Conservation (phyloP, 2,329 filamentous ascomycete species). For the Alternaria sp. region DNA sequence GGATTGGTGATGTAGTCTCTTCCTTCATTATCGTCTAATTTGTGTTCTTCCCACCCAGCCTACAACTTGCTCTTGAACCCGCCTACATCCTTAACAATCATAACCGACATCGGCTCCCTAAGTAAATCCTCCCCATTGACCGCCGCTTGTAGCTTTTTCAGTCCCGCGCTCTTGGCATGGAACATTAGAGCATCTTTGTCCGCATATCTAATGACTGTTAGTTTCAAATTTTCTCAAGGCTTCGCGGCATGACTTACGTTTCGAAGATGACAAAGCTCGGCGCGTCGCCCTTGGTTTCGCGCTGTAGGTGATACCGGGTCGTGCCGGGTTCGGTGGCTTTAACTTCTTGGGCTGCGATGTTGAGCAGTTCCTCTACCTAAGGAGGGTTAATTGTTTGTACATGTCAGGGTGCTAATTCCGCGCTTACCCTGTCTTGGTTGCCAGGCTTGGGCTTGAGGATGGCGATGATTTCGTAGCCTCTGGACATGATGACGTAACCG, state of each 20-base stretch:
- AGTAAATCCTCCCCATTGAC: slow-evolving; percentile 41
- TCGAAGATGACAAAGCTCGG: slow-evolving; percentile 42
- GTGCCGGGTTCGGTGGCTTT: slow-evolving; percentile 43
- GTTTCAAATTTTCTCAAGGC: neutral
- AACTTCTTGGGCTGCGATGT: slow-evolving; percentile 27
- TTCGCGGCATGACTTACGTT: slow-evolving; percentile 26
- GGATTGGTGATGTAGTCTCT: neutral
- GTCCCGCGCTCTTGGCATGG: slow-evolving; percentile 32
- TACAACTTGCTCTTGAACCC: slow-evolving; percentile 27
- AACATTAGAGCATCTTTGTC: slow-evolving; percentile 34
- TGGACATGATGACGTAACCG: slow-evolving; percentile 22
- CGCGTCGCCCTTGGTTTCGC: slow-evolving; percentile 34
- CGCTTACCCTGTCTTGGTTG: slow-evolving; percentile 38
- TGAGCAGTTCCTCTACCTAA: slow-evolving; percentile 42
- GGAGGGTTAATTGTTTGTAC: neutral
- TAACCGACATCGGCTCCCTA: slow-evolving; percentile 34
- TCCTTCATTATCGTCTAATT: neutral
- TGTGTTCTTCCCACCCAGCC: neutral
- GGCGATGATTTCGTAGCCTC: slow-evolving; percentile 38
- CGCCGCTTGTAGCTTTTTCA: slow-evolving; percentile 26
- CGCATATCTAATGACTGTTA: slow-evolving; percentile 30
- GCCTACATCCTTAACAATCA: slow-evolving; percentile 38
- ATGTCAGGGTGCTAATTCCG: neutral
- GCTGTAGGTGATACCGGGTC: slow-evolving; percentile 42
- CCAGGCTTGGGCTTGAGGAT: slow-evolving; percentile 40